Evolutionary conservation across 305 asterid species (phyloP), one percentile per base, ranked within the genome.

Genomic region (Fraxinus paxiana): DNA sequence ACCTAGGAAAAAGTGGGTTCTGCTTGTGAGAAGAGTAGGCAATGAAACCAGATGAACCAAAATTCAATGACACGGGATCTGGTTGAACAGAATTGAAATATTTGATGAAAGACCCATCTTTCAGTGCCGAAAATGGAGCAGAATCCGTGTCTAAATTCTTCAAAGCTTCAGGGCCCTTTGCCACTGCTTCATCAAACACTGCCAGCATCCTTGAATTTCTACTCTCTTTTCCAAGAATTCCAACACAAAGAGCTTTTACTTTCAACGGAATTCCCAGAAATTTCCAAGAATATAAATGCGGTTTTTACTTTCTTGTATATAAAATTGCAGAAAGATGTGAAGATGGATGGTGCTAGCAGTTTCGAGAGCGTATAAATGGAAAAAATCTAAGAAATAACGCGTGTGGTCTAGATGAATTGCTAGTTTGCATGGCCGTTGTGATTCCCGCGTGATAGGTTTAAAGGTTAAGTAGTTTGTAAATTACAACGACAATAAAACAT

Each of bases 131-230:
- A 10, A 48, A 59, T 10, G 15, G 2, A 34, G 74, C 33, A 56
- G 26, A 77, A 77, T 61, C 22, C 22, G 5, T 10, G 5, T 77
- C 38, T 20, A 33, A 31, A 22, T 77, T 61, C 59, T 35, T 20
- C 30, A 61, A 59, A 20, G 22, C 80, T 59, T 34, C 15, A 5
- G 70, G 12, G 70, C 70, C 70, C 31, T 22, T 61, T 18, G 70
- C 80, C 74, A 61, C 73, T 4, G 73, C 56, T 56, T 61, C 33
- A 77, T 77, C 74, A 34, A 77, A 59, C 80, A 61, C 74, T 18
- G 80, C 80, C 20, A 18, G 61, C 81, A 77, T 77, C 46, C 17
- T 63, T 63, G 33, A 20, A 2, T 20, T 63, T 22, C 34, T 59
- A 7, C 31, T 31, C 34, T 31, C 80, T 33, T 20, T 61, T 24